Conservation (phyloP, 345 rosid species). For the Mercurialis annua region DNA sequence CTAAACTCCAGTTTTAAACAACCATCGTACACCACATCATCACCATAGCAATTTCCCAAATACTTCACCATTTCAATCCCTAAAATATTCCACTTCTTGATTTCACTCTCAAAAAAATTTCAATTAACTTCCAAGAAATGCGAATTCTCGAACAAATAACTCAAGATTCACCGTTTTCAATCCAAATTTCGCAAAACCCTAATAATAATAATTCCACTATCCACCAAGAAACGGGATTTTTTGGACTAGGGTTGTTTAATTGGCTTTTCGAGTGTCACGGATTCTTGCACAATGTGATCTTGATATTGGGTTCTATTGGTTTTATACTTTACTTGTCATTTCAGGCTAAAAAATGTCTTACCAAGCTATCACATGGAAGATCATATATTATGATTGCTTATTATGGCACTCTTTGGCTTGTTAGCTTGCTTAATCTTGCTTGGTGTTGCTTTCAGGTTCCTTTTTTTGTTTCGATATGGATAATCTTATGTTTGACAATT, state of each 20-base stretch:
- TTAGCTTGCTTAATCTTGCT: constrained; percentile 80
- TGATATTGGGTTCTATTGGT: constrained; percentile 51
- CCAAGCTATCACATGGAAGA: constrained; percentile 70
- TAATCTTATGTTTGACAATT: background rate
- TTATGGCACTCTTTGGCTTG: constrained; percentile 79
- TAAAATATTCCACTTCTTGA: background rate
- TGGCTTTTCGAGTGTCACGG: constrained; percentile 88
- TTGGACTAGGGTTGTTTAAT: constrained; percentile 27
- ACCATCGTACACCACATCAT: background rate
- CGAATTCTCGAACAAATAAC: background rate
- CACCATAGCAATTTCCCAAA: too few relatives aligned
- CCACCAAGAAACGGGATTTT: constrained; percentile 20
- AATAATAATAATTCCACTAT: constrained; percentile 21
- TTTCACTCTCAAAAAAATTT: too few relatives aligned
- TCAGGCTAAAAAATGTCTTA: constrained; percentile 65
- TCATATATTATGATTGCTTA: constrained; percentile 80
- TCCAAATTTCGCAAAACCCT: constrained; percentile 30
- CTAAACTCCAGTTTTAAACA: background rate
- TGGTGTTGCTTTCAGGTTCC: constrained; percentile 86
- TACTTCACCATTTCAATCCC: background rate
- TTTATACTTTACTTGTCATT: constrained; percentile 65
- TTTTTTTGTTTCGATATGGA: constrained; percentile 9
- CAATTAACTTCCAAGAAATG: background rate
- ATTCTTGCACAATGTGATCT: constrained; percentile 57
- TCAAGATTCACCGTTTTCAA: background rate